These are phyloP conservation scores for Ogataea nonfermentans DNA, from an alignment of 805 yeast species.

Conservation along the genomic window DNA sequence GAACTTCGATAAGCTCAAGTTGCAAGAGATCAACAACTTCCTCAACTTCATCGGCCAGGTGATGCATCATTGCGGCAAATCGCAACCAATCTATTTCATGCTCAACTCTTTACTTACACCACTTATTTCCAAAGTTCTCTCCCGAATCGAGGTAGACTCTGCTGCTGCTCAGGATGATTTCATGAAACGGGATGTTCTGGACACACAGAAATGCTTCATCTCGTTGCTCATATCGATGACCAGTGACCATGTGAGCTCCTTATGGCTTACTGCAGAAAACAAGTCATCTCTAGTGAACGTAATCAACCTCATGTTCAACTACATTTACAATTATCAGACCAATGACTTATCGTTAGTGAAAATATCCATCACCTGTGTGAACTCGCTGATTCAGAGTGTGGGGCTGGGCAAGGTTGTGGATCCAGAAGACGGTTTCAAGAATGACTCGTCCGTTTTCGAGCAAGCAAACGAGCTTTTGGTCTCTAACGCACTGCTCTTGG, in stretches of 20 bases:
- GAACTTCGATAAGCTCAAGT: constrained; percentile 53
- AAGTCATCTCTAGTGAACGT: constrained; percentile 57
- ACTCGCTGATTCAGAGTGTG: constrained; percentile 58
- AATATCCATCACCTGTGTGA: constrained; percentile 65
- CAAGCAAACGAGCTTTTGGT: constrained; percentile 71
- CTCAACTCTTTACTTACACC: constrained; percentile 74
- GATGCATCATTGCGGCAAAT: constrained; percentile 68
- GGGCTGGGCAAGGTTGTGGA: constrained; percentile 71
- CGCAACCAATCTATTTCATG: constrained; percentile 67
- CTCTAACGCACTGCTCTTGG: constrained; percentile 61
- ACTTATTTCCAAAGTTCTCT: constrained; percentile 62
- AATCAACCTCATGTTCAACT: constrained; percentile 61
- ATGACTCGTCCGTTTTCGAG: constrained; percentile 47
- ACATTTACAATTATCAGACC: constrained; percentile 51
- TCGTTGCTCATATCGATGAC: constrained; percentile 67
- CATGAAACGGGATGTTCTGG: constrained; percentile 53
- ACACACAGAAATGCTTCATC: constrained; percentile 68
- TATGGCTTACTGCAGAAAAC: constrained; percentile 65
- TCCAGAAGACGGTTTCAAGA: constrained; percentile 50
- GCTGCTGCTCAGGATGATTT: constrained; percentile 32
- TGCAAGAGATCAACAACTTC: constrained; percentile 74
- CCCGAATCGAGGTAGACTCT: constrained; percentile 27
- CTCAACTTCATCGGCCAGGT: constrained; percentile 85
- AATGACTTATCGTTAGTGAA: constrained; percentile 67
- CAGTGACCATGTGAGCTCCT: constrained; percentile 74